Evolutionary conservation across 2,329 filamentous ascomycete species (phyloP), one percentile per base, ranked within the genome.

Genomic region (Didymella glomerata): DNA sequence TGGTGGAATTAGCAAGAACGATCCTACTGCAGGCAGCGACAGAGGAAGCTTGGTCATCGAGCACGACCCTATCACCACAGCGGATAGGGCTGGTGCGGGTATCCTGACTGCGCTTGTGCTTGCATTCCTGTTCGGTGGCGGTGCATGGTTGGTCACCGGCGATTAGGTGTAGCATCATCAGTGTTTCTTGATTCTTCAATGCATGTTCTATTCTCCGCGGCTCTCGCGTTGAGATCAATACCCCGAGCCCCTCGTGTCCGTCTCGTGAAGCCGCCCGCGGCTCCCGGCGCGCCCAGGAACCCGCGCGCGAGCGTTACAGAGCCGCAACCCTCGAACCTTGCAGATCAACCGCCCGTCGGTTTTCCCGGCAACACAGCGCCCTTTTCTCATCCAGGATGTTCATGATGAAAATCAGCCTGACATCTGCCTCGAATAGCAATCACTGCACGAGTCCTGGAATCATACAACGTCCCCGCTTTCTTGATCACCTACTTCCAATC

Each of bases 61-160:
- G 11, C 66, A 66, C 50, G 57, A 71, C 18, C 48, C 60, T 1
- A 82, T 88, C 27, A 85, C 84, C 2, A 81, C 81, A 0, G 86
- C 81, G 6, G 90, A 93, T 67, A 85, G 79, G 59, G 89, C 85
- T 7, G 91, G 89, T 13, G 90, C 90, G 20, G 85, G 84, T 3
- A 83, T 92, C 55, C 61, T 86, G 45, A 93, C 90, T 1, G 75
- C 84, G 3, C 45, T 87, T 7, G 73, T 88, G 3, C 71, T 91
- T 1, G 67, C 81, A 1, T 76, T 81, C 2, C 75, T 90, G 36
- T 61, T 88, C 22, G 81, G 81, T 0, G 85, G 85, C 8, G 80
- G 78, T 20, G 81, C 79, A 72, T 84, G 83, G 77, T 81, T 85
- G 78, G 75, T 82, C 9, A 61, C 54, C 32, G 49, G 54, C 25